Percentiles rank a stretch among this genome's conserved stretches.
phyloP scores from a whole-genome alignment of 2,329 filamentous ascomycete genomes.

The Hymenoscyphus infarciens region DNA sequence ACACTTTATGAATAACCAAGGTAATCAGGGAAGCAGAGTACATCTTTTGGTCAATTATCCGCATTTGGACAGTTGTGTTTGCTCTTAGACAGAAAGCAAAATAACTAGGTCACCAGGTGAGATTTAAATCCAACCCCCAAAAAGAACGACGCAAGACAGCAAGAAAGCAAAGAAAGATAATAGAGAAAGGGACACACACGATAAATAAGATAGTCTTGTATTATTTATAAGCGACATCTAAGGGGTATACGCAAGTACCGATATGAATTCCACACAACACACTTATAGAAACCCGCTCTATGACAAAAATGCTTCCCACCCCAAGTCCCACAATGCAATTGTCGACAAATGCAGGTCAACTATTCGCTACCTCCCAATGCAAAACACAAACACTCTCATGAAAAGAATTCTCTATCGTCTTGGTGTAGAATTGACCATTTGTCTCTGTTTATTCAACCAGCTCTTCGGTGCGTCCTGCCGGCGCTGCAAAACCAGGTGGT shows the following conservation, averaged over 20 bases:
- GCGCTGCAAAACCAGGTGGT: slow-evolving; percentile 74
- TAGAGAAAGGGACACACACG: background rate
- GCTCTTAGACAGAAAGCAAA: too few relatives aligned
- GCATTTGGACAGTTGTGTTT: too few relatives aligned
- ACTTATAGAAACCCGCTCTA: slow-evolving; percentile 9
- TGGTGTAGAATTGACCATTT: slow-evolving; percentile 53
- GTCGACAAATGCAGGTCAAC: background rate
- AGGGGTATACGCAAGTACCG: slow-evolving; percentile 19
- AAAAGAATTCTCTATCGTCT: slow-evolving; percentile 24
- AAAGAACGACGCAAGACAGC: background rate
- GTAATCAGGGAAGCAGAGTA: too few relatives aligned
- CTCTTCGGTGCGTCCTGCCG: slow-evolving; percentile 72
- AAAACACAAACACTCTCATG: slow-evolving; percentile 1
- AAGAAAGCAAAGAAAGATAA: background rate
- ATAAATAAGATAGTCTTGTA: slow-evolving; percentile 1
- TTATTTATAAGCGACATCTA: slow-evolving; percentile 10
- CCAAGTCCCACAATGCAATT: slow-evolving; percentile 8
- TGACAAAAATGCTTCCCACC: slow-evolving; percentile 5
- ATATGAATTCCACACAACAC: slow-evolving; percentile 6
- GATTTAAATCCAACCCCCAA: background rate
- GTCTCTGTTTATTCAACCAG: slow-evolving; percentile 81
- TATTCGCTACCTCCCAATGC: slow-evolving; percentile 14
- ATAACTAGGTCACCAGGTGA: too few relatives aligned
- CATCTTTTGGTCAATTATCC: too few relatives aligned
- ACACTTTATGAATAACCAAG: too few relatives aligned